A percentile compares a stretch with the other conserved stretches of the same genome.
Evolutionary conservation across 306 rosid species (phyloP).

Genomic region (Quercus robur): DNA sequence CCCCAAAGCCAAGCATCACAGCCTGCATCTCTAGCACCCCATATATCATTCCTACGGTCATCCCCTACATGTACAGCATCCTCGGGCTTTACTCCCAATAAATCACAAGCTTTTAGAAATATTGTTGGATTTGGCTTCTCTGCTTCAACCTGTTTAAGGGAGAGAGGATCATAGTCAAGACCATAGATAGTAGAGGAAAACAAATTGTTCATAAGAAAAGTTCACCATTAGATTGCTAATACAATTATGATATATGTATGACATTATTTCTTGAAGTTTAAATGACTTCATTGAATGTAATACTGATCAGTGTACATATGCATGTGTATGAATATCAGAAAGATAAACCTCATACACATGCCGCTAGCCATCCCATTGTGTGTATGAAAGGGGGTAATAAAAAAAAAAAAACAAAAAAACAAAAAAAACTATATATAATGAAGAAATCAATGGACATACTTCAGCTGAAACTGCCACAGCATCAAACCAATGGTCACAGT

Average conservation of each 20-base stretch:
- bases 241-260: background rate
- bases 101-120: conserved; percentile 92
- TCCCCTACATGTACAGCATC: conserved; percentile 95
- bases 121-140: conserved; percentile 99
- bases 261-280: background rate
- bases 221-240: background rate
- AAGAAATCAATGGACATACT: conserved; percentile 35
- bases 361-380: background rate
- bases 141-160: conserved; percentile 63
- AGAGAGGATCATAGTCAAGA: conserved; percentile 1
- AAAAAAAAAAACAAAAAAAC: background rate
- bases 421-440: background rate
- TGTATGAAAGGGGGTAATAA: background rate
- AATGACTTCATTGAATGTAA: background rate
- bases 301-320: background rate
- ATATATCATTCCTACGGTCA: conserved; percentile 88
- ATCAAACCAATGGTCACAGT: conserved; percentile 93
- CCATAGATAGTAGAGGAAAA: background rate
- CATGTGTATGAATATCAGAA: background rate
- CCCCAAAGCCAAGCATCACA: conserved; percentile 99
- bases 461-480: conserved; percentile 98
- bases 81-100: conserved; percentile 81
- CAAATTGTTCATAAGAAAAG: background rate
- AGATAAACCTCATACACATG: background rate
- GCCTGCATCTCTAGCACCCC: conserved; percentile 99